Evolutionary conservation across 768 basidiomycete species (phyloP).

Genomic region (Boletus vermiculosoides): DNA sequence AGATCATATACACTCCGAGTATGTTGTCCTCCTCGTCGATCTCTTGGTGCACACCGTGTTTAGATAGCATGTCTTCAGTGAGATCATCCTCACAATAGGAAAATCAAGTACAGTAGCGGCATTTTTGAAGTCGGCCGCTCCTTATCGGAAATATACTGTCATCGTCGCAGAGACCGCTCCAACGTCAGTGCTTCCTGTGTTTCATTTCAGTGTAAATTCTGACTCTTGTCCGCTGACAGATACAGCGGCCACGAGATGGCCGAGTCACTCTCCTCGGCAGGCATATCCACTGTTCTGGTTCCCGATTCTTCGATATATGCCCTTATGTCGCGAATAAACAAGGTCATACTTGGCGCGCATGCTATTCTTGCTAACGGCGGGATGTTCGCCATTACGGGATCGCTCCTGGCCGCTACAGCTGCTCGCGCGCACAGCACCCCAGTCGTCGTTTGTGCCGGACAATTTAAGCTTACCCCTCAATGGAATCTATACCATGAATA

Average conservation of each 20-base stretch:
- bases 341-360: slow-evolving; percentile 92
- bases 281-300: slow-evolving; percentile 92
- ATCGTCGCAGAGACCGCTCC: slow-evolving; percentile 96
- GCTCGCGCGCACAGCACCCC: slow-evolving; percentile 89
- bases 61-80: slow-evolving; percentile 46
- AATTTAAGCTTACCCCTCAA: slow-evolving; percentile 92
- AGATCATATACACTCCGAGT: slow-evolving; percentile 99
- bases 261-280: slow-evolving; percentile 68
- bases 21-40: slow-evolving; percentile 31
- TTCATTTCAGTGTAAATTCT: slow-evolving; percentile 2
- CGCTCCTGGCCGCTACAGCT: slow-evolving; percentile 80
- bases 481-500: slow-evolving; percentile 90
- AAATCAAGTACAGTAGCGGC: slow-evolving; percentile 91
- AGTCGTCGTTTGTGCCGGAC: slow-evolving; percentile 90
- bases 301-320: slow-evolving; percentile 96
- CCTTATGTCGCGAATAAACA: slow-evolving; percentile 95
- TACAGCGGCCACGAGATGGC: slow-evolving; percentile 88
- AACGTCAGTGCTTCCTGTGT: slow-evolving; percentile 53
- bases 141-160: slow-evolving; percentile 89
- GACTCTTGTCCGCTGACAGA: slow-evolving; percentile 37
- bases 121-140: slow-evolving; percentile 89
- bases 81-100: slow-evolving; percentile 94
- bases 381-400: slow-evolving; percentile 87
- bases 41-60: background rate
- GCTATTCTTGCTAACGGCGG: slow-evolving; percentile 97